A percentile compares a stretch with the other conserved stretches of the same genome.
Evolutionary conservation across 805 yeast genomes (phyloP).

Genomic region (Wickerhamomyces hampshirensis): DNA sequence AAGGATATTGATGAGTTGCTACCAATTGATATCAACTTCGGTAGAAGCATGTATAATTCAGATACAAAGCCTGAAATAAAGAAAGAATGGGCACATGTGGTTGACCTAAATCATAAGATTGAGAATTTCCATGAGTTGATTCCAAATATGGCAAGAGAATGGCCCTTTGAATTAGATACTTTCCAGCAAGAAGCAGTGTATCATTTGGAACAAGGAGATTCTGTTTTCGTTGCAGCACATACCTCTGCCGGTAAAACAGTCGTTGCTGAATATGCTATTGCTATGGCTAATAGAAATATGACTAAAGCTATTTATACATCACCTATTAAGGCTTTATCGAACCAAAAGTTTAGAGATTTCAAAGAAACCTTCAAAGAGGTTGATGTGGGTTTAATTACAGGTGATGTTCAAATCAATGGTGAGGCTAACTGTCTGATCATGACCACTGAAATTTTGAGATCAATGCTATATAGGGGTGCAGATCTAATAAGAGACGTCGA

Average conservation of each 20-base stretch:
- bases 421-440: constrained; percentile 94
- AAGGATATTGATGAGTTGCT: constrained; percentile 44
- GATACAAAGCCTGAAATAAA: constrained; percentile 26
- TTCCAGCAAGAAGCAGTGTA: constrained; percentile 97
- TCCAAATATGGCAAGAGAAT: constrained; percentile 87
- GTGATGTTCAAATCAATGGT: constrained; percentile 96
- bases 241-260: constrained; percentile 99
- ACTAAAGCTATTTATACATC: constrained; percentile 95
- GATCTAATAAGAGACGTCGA: constrained; percentile 96
- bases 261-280: constrained; percentile 97
- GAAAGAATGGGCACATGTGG: constrained; percentile 91
- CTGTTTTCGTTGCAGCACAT: constrained; percentile 98
- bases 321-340: constrained; percentile 87
- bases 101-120: constrained; percentile 77
- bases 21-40: constrained; percentile 47
- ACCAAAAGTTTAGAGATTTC: constrained; percentile 87
- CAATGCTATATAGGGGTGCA: constrained; percentile 95
- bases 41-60: constrained; percentile 29
- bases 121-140: constrained; percentile 83
- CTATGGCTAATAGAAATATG: constrained; percentile 94
- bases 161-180: constrained; percentile 93
- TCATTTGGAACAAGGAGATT: constrained; percentile 95
- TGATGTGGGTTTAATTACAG: constrained; percentile 92
- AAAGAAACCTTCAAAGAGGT: constrained; percentile 71
- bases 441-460: constrained; percentile 95